phyloP scores from a whole-genome alignment of 768 basidiomycete genomes.

The Dacryopinax primogenitus region DNA sequence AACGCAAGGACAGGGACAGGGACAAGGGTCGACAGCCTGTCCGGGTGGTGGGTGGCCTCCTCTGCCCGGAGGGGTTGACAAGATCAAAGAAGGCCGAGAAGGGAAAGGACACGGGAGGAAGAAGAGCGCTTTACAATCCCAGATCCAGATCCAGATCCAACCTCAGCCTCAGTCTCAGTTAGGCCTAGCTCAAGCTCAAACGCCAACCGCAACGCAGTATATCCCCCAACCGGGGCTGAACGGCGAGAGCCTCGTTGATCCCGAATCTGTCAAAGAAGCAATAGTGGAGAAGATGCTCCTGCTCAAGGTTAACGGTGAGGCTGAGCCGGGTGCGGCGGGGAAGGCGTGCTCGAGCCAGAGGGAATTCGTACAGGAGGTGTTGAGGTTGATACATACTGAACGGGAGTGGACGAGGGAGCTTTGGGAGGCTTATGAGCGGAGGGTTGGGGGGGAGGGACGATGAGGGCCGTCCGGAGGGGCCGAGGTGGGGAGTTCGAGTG shows the following conservation, averaged over 20 bases:
- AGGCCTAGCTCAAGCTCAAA: too few relatives aligned
- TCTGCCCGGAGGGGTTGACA: not conserved
- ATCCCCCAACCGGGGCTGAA: slow-evolving; percentile 4
- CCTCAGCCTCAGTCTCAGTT: too few relatives aligned
- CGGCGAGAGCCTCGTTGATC: not conserved
- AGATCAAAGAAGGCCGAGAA: not conserved
- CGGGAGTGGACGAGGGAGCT: not conserved
- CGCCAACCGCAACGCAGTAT: too few relatives aligned
- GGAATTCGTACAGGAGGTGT: slow-evolving; percentile 3
- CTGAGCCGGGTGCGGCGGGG: not conserved
- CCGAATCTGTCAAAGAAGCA: not conserved
- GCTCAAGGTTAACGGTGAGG: not conserved
- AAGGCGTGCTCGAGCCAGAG: not conserved
- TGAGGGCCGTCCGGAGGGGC: too few relatives aligned
- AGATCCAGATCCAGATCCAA: not conserved
- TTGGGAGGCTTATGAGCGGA: not conserved
- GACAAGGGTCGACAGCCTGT: not conserved
- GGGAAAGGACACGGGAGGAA: not conserved
- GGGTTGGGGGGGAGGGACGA: not conserved
- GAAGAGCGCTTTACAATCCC: not conserved
- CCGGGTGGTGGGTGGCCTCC: not conserved
- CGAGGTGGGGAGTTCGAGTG: too few relatives aligned
- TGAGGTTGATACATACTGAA: slow-evolving; percentile 5
- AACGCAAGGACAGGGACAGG: too few relatives aligned
- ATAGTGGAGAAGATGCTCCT: not conserved